phyloP scores from a whole-genome alignment of 441 rosid species.

The Pelargonium exstipulatum region DNA sequence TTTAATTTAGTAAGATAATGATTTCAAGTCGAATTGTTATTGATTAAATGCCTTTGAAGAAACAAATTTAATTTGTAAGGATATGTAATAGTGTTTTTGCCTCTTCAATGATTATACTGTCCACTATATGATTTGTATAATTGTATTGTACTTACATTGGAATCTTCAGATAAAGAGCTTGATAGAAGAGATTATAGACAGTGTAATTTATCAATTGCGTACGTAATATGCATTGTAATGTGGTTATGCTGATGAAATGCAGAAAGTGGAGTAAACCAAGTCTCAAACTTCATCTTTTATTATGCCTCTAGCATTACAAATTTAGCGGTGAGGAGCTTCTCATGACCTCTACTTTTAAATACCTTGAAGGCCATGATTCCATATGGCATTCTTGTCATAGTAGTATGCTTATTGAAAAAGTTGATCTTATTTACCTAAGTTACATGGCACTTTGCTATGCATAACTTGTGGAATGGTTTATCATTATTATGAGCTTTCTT shows the following conservation, averaged over 20 bases:
- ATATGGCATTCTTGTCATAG: constrained; percentile 23
- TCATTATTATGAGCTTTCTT: background rate
- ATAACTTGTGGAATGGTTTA: background rate
- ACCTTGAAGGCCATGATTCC: constrained; percentile 29
- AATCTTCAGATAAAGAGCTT: background rate
- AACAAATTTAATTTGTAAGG: background rate
- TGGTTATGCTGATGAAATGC: constrained; percentile 28
- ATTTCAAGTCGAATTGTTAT: background rate
- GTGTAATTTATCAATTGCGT: constrained; percentile 4
- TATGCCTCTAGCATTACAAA: constrained; percentile 55
- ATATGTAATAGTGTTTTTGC: background rate
- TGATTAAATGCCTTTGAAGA: background rate
- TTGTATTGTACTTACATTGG: background rate
- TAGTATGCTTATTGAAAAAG: constrained; percentile 21
- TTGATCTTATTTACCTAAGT: background rate
- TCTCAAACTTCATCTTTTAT: constrained; percentile 50
- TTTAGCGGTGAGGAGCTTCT: constrained; percentile 72
- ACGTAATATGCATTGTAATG: constrained; percentile 19
- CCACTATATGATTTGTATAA: background rate
- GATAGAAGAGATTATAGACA: background rate
- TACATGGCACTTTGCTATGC: background rate
- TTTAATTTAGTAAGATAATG: background rate
- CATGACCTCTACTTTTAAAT: constrained; percentile 38
- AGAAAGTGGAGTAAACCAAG: constrained; percentile 40
- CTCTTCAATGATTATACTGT: background rate